Percentiles rank a stretch among this genome's conserved stretches.
phyloP scores from a whole-genome alignment of 2,329 filamentous ascomycete genomes.

The Pyrenophora seminiperda region DNA sequence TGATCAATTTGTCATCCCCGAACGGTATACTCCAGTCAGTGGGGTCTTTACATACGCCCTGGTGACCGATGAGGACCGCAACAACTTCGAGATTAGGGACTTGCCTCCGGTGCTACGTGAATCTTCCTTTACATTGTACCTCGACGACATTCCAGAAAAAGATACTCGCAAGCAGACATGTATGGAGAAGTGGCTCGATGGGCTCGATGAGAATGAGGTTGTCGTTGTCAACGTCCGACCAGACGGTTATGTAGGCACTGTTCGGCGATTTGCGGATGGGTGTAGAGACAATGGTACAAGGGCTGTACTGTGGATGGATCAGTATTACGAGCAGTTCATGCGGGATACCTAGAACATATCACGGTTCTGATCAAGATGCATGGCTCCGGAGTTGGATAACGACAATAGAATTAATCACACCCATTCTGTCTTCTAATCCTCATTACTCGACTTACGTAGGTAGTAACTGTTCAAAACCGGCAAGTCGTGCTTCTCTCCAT shows the following conservation, averaged over 20 bases:
- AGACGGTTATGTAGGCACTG: constrained; percentile 74
- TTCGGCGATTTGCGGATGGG: constrained; percentile 52
- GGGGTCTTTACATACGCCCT: constrained; percentile 68
- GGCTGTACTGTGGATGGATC: constrained; percentile 55
- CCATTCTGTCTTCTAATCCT: too few species aligned
- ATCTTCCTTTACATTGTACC: constrained; percentile 73
- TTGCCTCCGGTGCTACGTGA: constrained; percentile 66
- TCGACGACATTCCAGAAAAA: constrained; percentile 66
- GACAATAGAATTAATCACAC: neutral
- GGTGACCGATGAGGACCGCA: constrained; percentile 69
- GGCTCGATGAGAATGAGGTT: constrained; percentile 61
- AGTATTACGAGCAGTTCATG: constrained; percentile 58
- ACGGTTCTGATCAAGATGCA: neutral
- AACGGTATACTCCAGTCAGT: constrained; percentile 71
- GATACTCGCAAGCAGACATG: constrained; percentile 59
- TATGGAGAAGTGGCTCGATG: constrained; percentile 72
- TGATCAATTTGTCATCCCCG: constrained; percentile 69
- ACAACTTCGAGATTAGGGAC: constrained; percentile 67
- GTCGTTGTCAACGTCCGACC: constrained; percentile 72
- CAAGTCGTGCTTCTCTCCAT: constrained; percentile 3
- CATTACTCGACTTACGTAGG: too few species aligned
- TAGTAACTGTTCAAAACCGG: neutral
- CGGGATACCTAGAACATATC: constrained; percentile 24
- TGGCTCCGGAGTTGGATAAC: neutral
- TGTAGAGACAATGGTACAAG: constrained; percentile 37